A percentile compares a stretch with the other conserved stretches of the same genome.
phyloP scores from a whole-genome alignment of 352 stramenopile species.

The Globisporangium irregulare region DNA sequence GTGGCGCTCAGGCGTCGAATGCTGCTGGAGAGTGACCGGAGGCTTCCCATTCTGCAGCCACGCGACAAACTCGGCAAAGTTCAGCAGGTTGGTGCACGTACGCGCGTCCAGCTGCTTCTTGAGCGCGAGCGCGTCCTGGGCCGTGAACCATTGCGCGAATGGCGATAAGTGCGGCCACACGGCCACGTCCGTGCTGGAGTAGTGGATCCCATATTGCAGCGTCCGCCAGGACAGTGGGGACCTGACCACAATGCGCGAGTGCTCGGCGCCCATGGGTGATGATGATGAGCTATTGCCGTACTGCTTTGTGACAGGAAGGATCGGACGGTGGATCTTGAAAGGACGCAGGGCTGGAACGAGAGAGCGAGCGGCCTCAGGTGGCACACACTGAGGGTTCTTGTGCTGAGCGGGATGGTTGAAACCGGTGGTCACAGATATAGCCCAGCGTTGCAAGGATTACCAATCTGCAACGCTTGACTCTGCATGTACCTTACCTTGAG shows the following conservation, averaged over 20 bases:
- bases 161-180: conserved; percentile 62
- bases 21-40: conserved; percentile 3
- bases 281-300: not conserved
- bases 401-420: too few species aligned
- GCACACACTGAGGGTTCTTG: too few species aligned
- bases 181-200: conserved; percentile 42
- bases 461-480: too few species aligned
- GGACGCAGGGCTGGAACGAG: too few species aligned
- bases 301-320: not conserved
- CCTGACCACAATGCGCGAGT: conserved; percentile 22
- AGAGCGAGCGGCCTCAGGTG: too few species aligned
- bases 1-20: conserved; percentile 15
- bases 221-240: conserved; percentile 18
- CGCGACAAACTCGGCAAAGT: conserved; percentile 41
- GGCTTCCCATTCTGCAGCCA: conserved; percentile 30
- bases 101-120: conserved; percentile 26
- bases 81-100: conserved; percentile 34
- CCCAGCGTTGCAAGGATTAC: too few species aligned
- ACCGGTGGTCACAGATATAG: too few species aligned
- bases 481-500: too few species aligned
- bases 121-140: conserved; percentile 42
- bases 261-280: conserved; percentile 34
- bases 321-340: not conserved
- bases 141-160: conserved; percentile 64
- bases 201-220: conserved; percentile 48